These are phyloP conservation scores for Alternaria alternata DNA, from an alignment of 2,329 filamentous ascomycete species.

Conservation along the genomic window DNA sequence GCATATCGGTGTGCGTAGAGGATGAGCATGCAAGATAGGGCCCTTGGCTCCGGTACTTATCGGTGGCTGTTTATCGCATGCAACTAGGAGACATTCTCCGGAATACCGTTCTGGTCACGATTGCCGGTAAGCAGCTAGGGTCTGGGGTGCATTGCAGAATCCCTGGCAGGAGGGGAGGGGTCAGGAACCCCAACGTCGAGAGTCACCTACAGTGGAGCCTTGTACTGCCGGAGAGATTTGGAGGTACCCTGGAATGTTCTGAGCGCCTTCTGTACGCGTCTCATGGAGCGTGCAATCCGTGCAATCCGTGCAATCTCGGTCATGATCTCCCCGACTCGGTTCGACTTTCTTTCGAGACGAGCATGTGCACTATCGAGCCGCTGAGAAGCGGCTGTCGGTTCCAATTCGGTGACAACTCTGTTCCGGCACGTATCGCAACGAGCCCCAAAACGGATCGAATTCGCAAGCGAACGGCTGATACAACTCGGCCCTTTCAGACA, in stretches of 20 bases:
- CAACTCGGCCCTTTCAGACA: conserved; percentile 9
- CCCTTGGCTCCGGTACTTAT: conserved; percentile 3
- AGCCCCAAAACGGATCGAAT: background rate
- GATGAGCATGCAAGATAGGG: background rate
- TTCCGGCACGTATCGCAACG: conserved; percentile 4
- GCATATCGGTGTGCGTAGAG: background rate
- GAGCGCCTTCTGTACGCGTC: conserved; percentile 7
- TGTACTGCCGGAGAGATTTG: conserved; percentile 1
- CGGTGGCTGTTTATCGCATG: conserved; percentile 4
- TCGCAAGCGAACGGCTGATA: conserved; percentile 5
- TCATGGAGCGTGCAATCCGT: background rate
- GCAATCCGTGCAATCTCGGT: conserved; percentile 7
- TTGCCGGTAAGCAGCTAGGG: conserved; percentile 6
- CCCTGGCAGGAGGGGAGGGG: conserved; percentile 2
- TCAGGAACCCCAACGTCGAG: conserved; percentile 18
- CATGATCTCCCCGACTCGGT: background rate
- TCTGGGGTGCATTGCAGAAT: conserved; percentile 1
- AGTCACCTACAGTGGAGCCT: conserved; percentile 8
- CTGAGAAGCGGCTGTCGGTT: conserved; percentile 3
- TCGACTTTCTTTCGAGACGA: background rate
- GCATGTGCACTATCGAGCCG: background rate
- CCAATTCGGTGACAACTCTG: background rate
- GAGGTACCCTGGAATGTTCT: background rate
- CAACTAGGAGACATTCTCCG: conserved; percentile 8
- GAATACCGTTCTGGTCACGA: background rate